Percentiles rank a stretch among this genome's conserved stretches.
Conservation (phyloP, 441 rosid species). For the Eutrema salsugineum region DNA sequence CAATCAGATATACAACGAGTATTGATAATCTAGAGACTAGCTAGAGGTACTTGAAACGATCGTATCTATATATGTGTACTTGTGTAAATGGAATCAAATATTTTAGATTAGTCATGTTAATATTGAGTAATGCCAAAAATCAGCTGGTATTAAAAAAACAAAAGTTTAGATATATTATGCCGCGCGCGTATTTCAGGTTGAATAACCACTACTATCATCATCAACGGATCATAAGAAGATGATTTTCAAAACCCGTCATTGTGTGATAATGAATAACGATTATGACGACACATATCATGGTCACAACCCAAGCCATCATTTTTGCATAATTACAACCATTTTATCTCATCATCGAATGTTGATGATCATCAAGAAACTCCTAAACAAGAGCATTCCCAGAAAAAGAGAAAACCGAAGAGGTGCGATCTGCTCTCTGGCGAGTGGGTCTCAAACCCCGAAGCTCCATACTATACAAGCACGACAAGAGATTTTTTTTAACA, state of each 20-base stretch:
- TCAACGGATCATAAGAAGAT: not conserved
- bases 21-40: no score
- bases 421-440: slow-evolving; percentile 69
- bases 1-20: not conserved
- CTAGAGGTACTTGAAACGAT: not conserved
- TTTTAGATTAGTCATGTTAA: not conserved
- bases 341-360: slow-evolving; percentile 3
- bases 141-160: not conserved
- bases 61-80: not conserved
- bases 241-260: not conserved
- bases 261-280: not conserved
- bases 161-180: not conserved
- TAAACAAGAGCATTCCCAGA: no score
- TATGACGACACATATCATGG: slow-evolving; percentile 18
- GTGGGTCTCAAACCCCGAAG: slow-evolving; percentile 47
- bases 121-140: not conserved
- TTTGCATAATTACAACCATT: not conserved
- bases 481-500: no score
- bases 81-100: not conserved
- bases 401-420: not conserved
- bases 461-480: slow-evolving; percentile 57
- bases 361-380: slow-evolving; percentile 8
- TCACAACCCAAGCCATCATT: not conserved
- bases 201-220: not conserved
- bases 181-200: no score